Evolutionary conservation across 1,139 yeast genomes (phyloP), one percentile per base, ranked within the genome.

Genomic region (Geotrichum bryndzae): DNA sequence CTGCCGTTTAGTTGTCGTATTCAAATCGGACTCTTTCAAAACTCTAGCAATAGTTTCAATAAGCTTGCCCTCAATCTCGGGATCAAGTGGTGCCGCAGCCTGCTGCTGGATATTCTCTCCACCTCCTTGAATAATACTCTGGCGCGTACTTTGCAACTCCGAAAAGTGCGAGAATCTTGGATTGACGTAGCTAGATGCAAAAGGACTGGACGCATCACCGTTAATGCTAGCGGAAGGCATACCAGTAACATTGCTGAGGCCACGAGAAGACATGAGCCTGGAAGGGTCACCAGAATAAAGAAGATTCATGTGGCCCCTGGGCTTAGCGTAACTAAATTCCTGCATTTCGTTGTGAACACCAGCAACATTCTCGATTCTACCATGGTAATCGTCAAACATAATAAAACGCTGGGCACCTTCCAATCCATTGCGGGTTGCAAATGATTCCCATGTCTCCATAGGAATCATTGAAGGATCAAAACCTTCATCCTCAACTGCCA

Each of bases 401-500:
- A 60, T 60, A 8, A 73, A 67, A 23, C 78, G 67, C 58, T 74
- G 76, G 6, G 72, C 72, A 6, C 78, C 78, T 6, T 75, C 76
- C 1, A 72, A 65, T 2, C 73, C 75, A 55, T 69, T 70, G 25
- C 78, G 68, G 2, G 66, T 62, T 0, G 79, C 78, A 65, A 73
- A 76, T 1, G 72, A 66, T 27, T 63, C 59, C 79, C 79, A 76
- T 5, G 74, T 64, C 62, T 76, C 79, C 66, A 72, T 63, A 7
- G 76, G 76, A 31, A 76, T 71, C 51, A 46, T 51, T 61, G 54
- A 58, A 61, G 18, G 18, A 18, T 18, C 18, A 2, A 8, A 2
- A 2, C 51, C 56, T 11, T 78, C 80, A 63, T 76, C 80, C 25
- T 69, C 72, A n/a, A 73, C 67, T n/a, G 73, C 67, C 11, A 76